Base-by-base conservation (phyloP, 2,329 filamentous ascomycete species). In the Madurella mycetomatis region DNA sequence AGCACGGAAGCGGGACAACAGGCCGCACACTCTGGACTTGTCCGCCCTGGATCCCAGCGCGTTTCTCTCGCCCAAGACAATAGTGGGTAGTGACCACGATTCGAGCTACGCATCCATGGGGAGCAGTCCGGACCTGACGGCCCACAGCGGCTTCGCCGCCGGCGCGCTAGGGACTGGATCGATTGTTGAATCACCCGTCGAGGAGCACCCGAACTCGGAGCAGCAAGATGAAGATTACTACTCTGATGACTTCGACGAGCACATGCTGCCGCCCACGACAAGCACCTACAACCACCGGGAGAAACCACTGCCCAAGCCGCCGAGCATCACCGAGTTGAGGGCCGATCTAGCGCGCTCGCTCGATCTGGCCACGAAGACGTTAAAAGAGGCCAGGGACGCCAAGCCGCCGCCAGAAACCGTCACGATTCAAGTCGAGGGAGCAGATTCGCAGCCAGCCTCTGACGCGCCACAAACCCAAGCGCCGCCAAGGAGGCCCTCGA, bases 251-350 rank as follows among this genome's bases (percentile, higher is more conserved):
- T 81, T 82, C 65, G 81, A 83, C 32, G 82, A 86, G 31, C 81
- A 86, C 57, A 92, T 99, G 84, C 83, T 96, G 3, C 92, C 94
- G n/a, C 94, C 94, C 0, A 99, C 94, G 0, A 90, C 92, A 41
- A 96, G 92, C 78, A 99, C 94, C 2, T 99, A 97, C 71, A 91
- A 89, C 61, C 85, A 91, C 65, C 86, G 88, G 62, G 86, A 90
- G 56, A 89, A 91, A 64, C 85, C 86, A 54, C 80, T 95, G 18
- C 84, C 90, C 11, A 92, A 88, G 48, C 90, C 92, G 40, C 94
- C 94, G 9, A 88, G 94, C 55, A 83, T 92, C 60, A 77, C 83
- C 47, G 86, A 92, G 57, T 80, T 99, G 53, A 88, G 92, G 66
- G 65, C 70, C 15, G 77, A 82, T 18, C 71, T 84, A 42, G 92